Evolutionary conservation across 352 stramenopile species (phyloP), one percentile per base, ranked within the genome.

Genomic region (Phytophthora cajani): DNA sequence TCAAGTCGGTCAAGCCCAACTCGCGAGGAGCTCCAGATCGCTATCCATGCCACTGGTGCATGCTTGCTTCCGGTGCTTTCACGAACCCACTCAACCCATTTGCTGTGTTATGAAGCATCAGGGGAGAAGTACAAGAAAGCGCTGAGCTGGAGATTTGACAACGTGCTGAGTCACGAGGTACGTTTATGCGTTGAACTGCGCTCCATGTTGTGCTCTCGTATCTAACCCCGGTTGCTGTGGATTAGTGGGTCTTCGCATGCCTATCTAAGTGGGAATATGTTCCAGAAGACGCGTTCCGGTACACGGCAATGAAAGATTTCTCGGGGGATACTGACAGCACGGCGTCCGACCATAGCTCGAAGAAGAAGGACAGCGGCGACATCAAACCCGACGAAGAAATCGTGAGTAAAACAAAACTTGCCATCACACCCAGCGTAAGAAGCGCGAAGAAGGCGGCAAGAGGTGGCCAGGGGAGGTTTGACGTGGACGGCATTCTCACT

Each of bases 111-210:
- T 54, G 89, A 94, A 77, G 67, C 82, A 1, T 84, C 78, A 11
- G 89, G 89, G 14, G 89, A 96, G 52, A 96, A 96, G 58, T 96
- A 88, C 72, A 92, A 95, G 70, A 93, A 90, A 58, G 85, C 89
- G 9, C 62, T 92, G 58, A 93, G 83, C 58, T 96, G 89, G 89
- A 72, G 78, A 49, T 91, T 94, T 38, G 68, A 88, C 21, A 94
- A 96, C 59, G 85, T 96, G 27, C 73, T 95, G 57, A 87, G 77
- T 32, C 85, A 91, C 30, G 80, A 96, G 81, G 89, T 96, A 75
- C n/a, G 74, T 64, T 16, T 5, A 51, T 55, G 23, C 21, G 25
- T 10, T 27, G 11, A 21, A 25, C 38, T 53, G 47, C 27, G 6
- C 65, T 23, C 10, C 32, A 8, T 55, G 3, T 17, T 55, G n/a